These are phyloP conservation scores for Starmerella gropengiesseri DNA, from an alignment of 805 yeast genomes.

Conservation along the genomic window DNA sequence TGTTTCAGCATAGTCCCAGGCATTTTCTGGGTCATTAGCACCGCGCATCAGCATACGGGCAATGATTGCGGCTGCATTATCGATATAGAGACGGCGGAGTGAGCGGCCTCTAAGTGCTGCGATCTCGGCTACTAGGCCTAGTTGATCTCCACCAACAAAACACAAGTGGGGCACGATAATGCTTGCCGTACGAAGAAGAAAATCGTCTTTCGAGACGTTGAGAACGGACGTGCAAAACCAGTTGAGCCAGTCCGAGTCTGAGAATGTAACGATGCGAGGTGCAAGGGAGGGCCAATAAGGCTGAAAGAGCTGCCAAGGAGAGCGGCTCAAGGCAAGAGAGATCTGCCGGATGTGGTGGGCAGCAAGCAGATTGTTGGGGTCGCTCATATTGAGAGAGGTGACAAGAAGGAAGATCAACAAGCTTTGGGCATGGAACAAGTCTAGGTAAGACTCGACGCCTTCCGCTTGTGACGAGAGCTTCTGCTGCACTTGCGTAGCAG, in stretches of 20 bases:
- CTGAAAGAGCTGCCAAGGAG: constrained; percentile 70
- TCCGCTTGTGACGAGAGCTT: not conserved
- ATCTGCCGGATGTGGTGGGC: constrained; percentile 51
- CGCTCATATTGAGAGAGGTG: constrained; percentile 51
- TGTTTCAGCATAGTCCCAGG: constrained; percentile 15
- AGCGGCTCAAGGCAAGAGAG: constrained; percentile 43
- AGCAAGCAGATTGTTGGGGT: constrained; percentile 55
- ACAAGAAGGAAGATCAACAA: constrained; percentile 41
- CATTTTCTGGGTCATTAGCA: constrained; percentile 9
- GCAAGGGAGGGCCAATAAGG: constrained; percentile 49
- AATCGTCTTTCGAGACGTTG: constrained; percentile 48
- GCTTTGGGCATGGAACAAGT: constrained; percentile 15
- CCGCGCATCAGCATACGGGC: constrained; percentile 31
- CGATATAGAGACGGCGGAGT: constrained; percentile 39
- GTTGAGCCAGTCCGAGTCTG: constrained; percentile 42
- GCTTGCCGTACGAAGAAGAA: constrained; percentile 56
- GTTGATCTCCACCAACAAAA: constrained; percentile 42
- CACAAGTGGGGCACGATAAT: constrained; percentile 70
- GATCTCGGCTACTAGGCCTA: constrained; percentile 50
- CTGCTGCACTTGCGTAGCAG: not conserved
- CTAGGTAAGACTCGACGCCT: constrained; percentile 11
- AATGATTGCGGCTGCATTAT: constrained; percentile 28
- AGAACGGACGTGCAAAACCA: constrained; percentile 50
- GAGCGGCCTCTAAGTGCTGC: constrained; percentile 42
- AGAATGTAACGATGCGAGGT: constrained; percentile 13